Base-by-base conservation (phyloP, 164 flowering plant species). In the Nelumbo lutea region DNA sequence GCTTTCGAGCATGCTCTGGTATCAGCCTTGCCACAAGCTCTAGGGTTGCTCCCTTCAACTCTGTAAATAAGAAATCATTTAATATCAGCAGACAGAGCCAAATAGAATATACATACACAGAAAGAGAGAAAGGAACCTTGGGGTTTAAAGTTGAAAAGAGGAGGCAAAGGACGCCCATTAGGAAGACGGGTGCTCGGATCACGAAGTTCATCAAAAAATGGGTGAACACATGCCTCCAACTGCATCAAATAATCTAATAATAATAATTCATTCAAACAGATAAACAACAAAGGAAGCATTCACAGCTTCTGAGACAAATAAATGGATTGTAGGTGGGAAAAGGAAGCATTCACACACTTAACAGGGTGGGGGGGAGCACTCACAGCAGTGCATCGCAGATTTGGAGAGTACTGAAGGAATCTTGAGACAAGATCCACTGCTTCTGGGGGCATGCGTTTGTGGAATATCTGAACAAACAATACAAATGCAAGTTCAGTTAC, bases 91-190 rank as follows among this genome's bases (percentile, higher is more conserved):
- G 27, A 27, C 27, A 27, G 27, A 27, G 27, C 27, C 27, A 27
- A 27, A 27, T 27, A 27, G 27, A 27, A 27, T 27, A 27, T 27
- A 27, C 27, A 27, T 27, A 27, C 27, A 27, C 27, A 27, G 27
- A 27, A 27, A 27, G 27, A 27, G 27, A 27, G 27, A 27, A 27
- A 27, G 1, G 27, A 41, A 81, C 84, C 84, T 68, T 75, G 80
- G 46, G 84, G 76, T 46, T 80, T 82, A 62, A 82, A 82, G 72
- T 80, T 82, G 69, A 82, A 82, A 42, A 83, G 79, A 5, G 83
- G 82, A 2, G 83, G 86, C 57, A 83, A 43, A 50, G 68, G 71
- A 4, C 83, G 83, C 2, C 83, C 83, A 62, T 79, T 80, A 0
- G 83, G 86, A 15, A 83, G 81, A 55, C 79, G 83, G 9, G 80